Evolutionary conservation across 371 early-diverging fungal species (phyloP).

Genomic region (Mucor circinelloides): DNA sequence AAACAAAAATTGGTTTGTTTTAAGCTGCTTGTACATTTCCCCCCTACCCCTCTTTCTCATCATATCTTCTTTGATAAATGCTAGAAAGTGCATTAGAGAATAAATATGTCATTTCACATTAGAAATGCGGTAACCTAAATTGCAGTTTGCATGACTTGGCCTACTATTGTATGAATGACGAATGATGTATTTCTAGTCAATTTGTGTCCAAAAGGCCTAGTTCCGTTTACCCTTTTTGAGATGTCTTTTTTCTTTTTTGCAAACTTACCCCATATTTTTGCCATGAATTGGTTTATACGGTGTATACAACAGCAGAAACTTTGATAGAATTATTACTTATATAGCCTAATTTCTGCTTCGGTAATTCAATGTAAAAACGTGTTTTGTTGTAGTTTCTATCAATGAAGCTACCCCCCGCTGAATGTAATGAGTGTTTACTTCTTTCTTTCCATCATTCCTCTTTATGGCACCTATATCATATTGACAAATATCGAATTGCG

Average conservation of each 20-base stretch:
- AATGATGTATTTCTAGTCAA: neutral
- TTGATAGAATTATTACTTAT: neutral
- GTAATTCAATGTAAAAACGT: conserved; percentile 5
- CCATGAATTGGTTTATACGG: neutral
- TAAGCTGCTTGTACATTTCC: conserved; percentile 13
- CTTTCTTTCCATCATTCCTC: conserved; percentile 1
- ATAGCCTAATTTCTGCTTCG: neutral
- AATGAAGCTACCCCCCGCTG: neutral
- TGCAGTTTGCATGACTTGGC: neutral
- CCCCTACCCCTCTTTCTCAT: neutral
- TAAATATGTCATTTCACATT: neutral
- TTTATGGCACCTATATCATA: neutral
- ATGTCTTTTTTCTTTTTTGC: neutral
- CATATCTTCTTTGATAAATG: neutral
- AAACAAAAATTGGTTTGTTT: conserved; percentile 44
- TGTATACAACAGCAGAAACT: neutral
- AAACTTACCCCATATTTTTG: neutral
- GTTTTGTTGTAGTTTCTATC: neutral
- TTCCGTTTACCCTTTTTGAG: neutral
- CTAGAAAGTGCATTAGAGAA: neutral
- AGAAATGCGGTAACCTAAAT: neutral
- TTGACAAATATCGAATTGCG: neutral
- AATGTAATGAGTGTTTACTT: neutral
- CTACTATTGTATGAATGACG: neutral
- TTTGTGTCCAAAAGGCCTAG: neutral